phyloP scores from a whole-genome alignment of 2,329 filamentous ascomycete species.

The Aureobasidium sp. region DNA sequence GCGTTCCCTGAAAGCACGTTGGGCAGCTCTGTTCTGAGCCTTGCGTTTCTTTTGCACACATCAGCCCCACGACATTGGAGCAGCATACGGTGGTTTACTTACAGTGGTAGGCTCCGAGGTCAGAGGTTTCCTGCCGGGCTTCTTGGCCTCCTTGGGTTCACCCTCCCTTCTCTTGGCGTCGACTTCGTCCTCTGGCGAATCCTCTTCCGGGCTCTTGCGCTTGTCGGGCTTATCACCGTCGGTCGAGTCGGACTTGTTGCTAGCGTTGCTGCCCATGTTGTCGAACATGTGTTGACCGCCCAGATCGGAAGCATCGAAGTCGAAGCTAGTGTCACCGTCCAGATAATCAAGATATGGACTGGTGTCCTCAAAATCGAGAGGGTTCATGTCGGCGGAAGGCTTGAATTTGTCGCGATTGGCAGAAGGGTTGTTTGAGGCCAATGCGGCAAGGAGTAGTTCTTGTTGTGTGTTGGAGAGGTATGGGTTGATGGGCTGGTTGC shows the following conservation, averaged over 20 bases:
- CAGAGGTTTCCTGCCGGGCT: conserved; percentile 89
- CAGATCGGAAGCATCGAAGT: conserved; percentile 56
- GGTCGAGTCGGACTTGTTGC: conserved; percentile 26
- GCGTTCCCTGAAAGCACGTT: conserved; percentile 86
- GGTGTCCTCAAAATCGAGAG: conserved; percentile 22
- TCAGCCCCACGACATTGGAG: background rate
- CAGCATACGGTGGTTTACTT: conserved; percentile 38
- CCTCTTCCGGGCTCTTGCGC: conserved; percentile 57
- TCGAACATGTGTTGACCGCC: conserved; percentile 61
- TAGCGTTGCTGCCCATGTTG: conserved; percentile 50
- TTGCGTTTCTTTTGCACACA: conserved; percentile 65
- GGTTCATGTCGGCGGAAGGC: conserved; percentile 17
- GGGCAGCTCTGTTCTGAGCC: conserved; percentile 87
- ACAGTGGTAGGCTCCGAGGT: conserved; percentile 94
- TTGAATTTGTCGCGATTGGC: conserved; percentile 4
- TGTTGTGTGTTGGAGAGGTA: conserved; percentile 40
- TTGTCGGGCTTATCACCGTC: conserved; percentile 53
- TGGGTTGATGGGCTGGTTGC: conserved; percentile 24
- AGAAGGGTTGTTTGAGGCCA: conserved; percentile 35
- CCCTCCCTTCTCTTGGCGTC: conserved; percentile 71
- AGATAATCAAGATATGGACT: conserved; percentile 80
- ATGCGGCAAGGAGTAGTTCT: conserved; percentile 38
- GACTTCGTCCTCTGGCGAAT: conserved; percentile 55
- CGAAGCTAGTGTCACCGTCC: conserved; percentile 64
- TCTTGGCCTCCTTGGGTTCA: conserved; percentile 82